Conservation (phyloP, 2,329 filamentous ascomycete species). For the Penicillium rolfsii region DNA sequence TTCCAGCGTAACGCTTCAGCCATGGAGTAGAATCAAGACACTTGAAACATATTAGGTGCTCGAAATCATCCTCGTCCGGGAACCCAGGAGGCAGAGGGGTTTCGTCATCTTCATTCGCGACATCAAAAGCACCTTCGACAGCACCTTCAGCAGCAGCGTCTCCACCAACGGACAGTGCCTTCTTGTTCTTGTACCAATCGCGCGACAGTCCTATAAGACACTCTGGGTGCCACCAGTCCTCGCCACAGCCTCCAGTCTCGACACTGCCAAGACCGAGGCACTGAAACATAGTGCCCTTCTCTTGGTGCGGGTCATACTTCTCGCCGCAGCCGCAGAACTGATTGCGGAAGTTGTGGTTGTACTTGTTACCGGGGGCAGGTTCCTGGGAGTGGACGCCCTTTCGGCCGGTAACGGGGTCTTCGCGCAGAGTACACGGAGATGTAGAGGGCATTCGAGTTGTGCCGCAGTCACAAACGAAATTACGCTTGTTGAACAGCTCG, state of each 20-base stretch:
- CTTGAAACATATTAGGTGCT: conserved; percentile 90
- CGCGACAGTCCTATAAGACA: conserved; percentile 82
- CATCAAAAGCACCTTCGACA: conserved; percentile 20
- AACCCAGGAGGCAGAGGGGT: conserved; percentile 80
- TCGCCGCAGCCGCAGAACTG: conserved; percentile 87
- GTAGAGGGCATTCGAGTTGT: conserved; percentile 74
- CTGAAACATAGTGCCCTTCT: conserved; percentile 98
- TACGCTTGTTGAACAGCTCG: conserved; percentile 92
- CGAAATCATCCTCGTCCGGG: conserved; percentile 85
- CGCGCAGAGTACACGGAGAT: conserved; percentile 74
- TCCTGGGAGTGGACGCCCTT: conserved; percentile 81
- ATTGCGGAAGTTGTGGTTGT: conserved; percentile 95
- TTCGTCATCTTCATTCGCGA: conserved; percentile 50
- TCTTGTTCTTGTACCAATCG: conserved; percentile 57
- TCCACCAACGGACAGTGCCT: conserved; percentile 32
- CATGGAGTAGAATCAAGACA: conserved; percentile 86
- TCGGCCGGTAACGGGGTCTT: conserved; percentile 71
- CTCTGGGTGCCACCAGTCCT: conserved; percentile 97
- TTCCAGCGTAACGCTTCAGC: conserved; percentile 85
- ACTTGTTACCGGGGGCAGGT: conserved; percentile 72
- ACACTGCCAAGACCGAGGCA: conserved; percentile 81
- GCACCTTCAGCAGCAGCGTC: conserved; percentile 17
- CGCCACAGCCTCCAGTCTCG: conserved; percentile 85
- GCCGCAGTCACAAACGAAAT: conserved; percentile 96
- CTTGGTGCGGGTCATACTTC: conserved; percentile 83